Percentiles rank a stretch among this genome's conserved stretches.
Conservation (phyloP, 176 grass and related monocot species). For the Hordeum marinum region DNA sequence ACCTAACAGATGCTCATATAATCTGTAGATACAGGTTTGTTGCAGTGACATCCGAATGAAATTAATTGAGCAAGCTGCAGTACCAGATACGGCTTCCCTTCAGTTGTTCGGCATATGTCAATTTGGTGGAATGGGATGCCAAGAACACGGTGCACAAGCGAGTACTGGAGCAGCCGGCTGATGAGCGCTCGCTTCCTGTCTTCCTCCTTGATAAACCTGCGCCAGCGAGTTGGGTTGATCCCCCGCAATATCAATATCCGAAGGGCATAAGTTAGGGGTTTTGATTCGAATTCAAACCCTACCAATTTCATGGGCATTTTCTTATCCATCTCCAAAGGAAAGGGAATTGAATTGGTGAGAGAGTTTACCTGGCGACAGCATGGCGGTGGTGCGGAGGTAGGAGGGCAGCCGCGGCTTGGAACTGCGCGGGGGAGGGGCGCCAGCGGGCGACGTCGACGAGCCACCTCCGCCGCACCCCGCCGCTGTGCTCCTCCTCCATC, state of each 20-base stretch:
- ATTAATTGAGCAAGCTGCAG: neutral
- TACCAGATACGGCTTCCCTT: slow-evolving; percentile 85
- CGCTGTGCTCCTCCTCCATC: neutral
- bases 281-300: neutral
- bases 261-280: neutral
- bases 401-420: slow-evolving; percentile 35
- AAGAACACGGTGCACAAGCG: slow-evolving; percentile 49
- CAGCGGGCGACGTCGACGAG: slow-evolving; percentile 53
- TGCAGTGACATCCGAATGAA: neutral
- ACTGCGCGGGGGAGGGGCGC: slow-evolving; percentile 44
- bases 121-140: slow-evolving; percentile 49
- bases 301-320: neutral
- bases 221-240: neutral
- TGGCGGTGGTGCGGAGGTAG: slow-evolving; percentile 43
- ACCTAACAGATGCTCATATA: neutral
- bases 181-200: slow-evolving; percentile 80
- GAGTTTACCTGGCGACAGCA: slow-evolving; percentile 40
- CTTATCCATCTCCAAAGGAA: neutral
- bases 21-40: neutral
- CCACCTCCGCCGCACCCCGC: slow-evolving; percentile 45
- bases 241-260: neutral
- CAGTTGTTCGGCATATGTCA: slow-evolving; percentile 36
- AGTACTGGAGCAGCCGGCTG: slow-evolving; percentile 70
- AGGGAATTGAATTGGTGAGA: too few species aligned
- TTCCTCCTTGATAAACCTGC: slow-evolving; percentile 62